Evolutionary conservation across 306 rosid species (phyloP).

Genomic region (Mimosa bimucronata): DNA sequence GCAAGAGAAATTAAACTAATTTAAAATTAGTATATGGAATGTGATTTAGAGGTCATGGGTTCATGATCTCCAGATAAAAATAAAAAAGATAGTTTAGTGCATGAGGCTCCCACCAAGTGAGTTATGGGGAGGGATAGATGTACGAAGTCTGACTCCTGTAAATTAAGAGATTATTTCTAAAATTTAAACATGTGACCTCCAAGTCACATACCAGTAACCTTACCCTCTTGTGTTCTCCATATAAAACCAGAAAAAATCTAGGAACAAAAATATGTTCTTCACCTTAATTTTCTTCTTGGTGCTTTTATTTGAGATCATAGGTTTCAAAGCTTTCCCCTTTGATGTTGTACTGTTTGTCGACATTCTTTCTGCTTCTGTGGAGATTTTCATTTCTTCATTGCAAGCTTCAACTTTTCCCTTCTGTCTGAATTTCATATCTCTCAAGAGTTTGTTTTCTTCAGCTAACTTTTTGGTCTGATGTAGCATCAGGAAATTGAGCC

Average conservation of each 20-base stretch:
- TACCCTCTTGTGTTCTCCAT: no score
- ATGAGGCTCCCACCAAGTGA: no score
- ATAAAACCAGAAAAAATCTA: no score
- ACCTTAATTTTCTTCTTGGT: background rate
- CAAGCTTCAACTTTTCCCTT: background rate
- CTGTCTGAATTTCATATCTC: background rate
- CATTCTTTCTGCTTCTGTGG: background rate
- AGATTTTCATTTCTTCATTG: background rate
- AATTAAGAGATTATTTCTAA: no score
- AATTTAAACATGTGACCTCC: no score
- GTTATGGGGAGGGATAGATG: no score
- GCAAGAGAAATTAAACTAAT: background rate
- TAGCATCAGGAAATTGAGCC: constrained; percentile 16
- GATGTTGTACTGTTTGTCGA: background rate
- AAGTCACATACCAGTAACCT: no score
- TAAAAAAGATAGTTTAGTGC: no score
- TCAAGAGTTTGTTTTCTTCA: constrained; percentile 17
- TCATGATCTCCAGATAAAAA: no score
- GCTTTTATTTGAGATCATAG: background rate
- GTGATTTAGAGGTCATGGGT: no score
- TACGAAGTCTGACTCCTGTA: no score
- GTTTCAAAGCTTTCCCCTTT: background rate
- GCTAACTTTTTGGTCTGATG: constrained; percentile 15
- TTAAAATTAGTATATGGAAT: background rate
- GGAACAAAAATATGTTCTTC: no score